Conservation (phyloP, 768 basidiomycete species). For the Harrya chromipes region DNA sequence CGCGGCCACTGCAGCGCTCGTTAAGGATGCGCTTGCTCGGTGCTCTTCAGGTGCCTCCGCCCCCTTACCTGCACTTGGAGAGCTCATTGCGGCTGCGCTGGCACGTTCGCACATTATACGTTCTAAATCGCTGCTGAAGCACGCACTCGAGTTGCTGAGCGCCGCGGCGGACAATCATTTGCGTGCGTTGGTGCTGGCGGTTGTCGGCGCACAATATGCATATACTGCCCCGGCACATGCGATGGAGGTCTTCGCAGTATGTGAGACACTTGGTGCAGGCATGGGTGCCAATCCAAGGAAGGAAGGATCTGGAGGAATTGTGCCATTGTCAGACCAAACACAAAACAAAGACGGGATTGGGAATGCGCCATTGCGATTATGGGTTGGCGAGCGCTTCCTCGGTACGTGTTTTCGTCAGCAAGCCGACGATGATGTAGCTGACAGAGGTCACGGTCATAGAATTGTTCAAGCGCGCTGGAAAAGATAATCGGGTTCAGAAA, state of each 20-base stretch:
- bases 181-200: slow-evolving; percentile 64
- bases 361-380: slow-evolving; percentile 62
- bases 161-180: slow-evolving; percentile 67
- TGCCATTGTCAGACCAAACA: neutral
- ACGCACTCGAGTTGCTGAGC: slow-evolving; percentile 56
- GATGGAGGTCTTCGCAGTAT: slow-evolving; percentile 58
- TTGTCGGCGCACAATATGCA: slow-evolving; percentile 67
- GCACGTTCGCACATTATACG: slow-evolving; percentile 26
- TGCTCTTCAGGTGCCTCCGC: slow-evolving; percentile 23
- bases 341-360: slow-evolving; percentile 41
- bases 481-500: slow-evolving; percentile 43
- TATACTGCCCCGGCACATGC: slow-evolving; percentile 72
- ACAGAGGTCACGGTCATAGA: slow-evolving; percentile 35
- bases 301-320: slow-evolving; percentile 4
- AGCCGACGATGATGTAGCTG: neutral
- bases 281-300: slow-evolving; percentile 45
- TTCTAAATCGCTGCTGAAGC: slow-evolving; percentile 45
- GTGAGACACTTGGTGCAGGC: slow-evolving; percentile 68
- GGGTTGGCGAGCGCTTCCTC: slow-evolving; percentile 68
- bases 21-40: slow-evolving; percentile 27
- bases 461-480: slow-evolving; percentile 54
- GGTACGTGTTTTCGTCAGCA: slow-evolving; percentile 38
- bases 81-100: slow-evolving; percentile 19
- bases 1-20: slow-evolving; percentile 11
- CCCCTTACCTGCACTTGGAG: slow-evolving; percentile 11